Conservation (phyloP, 306 rosid genomes). For the Chamaecrista fasciculata region DNA sequence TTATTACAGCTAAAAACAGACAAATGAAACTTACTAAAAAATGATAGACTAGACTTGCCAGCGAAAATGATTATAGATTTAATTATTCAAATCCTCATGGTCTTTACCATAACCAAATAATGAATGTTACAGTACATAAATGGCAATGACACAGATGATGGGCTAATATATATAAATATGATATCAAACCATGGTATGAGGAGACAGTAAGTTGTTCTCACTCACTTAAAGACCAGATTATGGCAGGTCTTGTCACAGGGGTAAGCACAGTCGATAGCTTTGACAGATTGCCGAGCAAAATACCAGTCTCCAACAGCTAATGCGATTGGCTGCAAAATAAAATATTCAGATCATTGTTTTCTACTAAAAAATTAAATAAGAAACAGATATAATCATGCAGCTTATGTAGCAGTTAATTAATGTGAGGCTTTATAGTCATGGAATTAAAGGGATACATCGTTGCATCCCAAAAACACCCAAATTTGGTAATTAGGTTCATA, state of each 20-base stretch:
- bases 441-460: too few species aligned
- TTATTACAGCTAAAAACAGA: slow-evolving; percentile 19
- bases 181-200: slow-evolving; percentile 19
- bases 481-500: not conserved
- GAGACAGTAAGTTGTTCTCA: slow-evolving; percentile 35
- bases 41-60: not conserved
- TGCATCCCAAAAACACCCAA: not conserved
- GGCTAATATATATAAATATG: not conserved
- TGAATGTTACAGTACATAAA: slow-evolving; percentile 32
- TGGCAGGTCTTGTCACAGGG: slow-evolving; percentile 93
- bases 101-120: slow-evolving; percentile 17
- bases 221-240: slow-evolving; percentile 75
- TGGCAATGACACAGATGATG: slow-evolving; percentile 18
- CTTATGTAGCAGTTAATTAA: slow-evolving; percentile 4
- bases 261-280: slow-evolving; percentile 80
- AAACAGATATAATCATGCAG: not conserved
- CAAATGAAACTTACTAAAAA: slow-evolving; percentile 7
- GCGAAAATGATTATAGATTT: slow-evolving; percentile 15
- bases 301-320: slow-evolving; percentile 86
- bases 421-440: not conserved
- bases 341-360: slow-evolving; percentile 9
- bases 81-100: slow-evolving; percentile 16
- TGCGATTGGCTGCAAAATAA: slow-evolving; percentile 65
- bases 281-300: slow-evolving; percentile 56
- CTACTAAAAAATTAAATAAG: slow-evolving; percentile 1